phyloP scores from a whole-genome alignment of 2,329 filamentous ascomycete genomes.

The Aureobasidium uvarum region DNA sequence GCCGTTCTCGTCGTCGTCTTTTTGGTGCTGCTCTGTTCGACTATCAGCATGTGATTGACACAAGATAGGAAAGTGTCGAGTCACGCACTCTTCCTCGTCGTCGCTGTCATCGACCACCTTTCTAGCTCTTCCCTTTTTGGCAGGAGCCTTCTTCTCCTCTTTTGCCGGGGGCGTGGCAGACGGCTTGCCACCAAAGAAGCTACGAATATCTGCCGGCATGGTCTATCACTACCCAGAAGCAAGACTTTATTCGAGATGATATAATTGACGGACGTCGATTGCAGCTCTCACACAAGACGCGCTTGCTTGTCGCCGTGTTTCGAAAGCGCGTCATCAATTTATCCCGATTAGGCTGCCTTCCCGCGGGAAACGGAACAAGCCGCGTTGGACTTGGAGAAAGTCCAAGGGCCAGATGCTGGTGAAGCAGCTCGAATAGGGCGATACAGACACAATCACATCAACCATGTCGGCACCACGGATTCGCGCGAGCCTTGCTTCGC shows the following conservation, averaged over 20 bases:
- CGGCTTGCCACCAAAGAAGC: conserved; percentile 80
- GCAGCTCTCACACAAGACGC: conserved; percentile 5
- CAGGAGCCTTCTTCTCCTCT: conserved; percentile 40
- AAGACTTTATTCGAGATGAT: too few species aligned
- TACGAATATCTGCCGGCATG: conserved; percentile 86
- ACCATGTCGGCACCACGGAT: conserved; percentile 45
- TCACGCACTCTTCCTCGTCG: conserved; percentile 56
- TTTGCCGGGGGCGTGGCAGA: conserved; percentile 54
- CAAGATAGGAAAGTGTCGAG: neutral
- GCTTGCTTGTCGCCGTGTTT: neutral
- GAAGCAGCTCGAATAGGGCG: neutral
- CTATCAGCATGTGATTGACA: conserved; percentile 32
- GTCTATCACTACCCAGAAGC: neutral
- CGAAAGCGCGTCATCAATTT: conserved; percentile 23
- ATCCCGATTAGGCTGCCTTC: conserved; percentile 14
- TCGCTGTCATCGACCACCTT: conserved; percentile 81
- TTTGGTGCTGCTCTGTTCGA: conserved; percentile 49
- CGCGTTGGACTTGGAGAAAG: conserved; percentile 6
- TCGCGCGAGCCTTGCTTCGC: conserved; percentile 38
- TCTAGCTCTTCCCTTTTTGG: conserved; percentile 52
- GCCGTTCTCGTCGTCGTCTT: conserved; percentile 50
- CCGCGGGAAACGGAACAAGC: conserved; percentile 19
- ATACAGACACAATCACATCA: conserved; percentile 26
- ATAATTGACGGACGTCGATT: neutral
- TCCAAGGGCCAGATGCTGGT: neutral